Percentiles rank a stretch among this genome's conserved stretches.
Conservation (phyloP, 2,329 filamentous ascomycete genomes). For the Daldinia sp. region DNA sequence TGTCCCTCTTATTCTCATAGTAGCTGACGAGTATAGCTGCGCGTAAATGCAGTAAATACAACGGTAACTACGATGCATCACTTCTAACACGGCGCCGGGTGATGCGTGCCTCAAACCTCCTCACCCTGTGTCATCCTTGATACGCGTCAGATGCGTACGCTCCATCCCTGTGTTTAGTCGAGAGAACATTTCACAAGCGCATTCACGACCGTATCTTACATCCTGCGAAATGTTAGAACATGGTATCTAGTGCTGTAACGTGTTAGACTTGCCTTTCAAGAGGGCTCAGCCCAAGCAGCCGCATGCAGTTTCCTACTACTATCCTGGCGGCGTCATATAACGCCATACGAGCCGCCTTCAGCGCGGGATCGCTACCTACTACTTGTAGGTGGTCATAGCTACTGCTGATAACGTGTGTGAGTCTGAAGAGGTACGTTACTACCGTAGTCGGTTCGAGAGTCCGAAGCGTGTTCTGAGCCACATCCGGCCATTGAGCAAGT, state of each 20-base stretch:
- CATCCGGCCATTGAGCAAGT: conserved; percentile 86
- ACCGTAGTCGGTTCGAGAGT: conserved; percentile 79
- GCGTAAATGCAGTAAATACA: neutral
- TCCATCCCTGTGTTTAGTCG: neutral
- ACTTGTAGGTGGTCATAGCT: conserved; percentile 86
- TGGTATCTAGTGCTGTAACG: neutral
- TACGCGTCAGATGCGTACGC: neutral
- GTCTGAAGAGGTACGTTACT: conserved; percentile 67
- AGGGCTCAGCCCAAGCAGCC: conserved; percentile 77
- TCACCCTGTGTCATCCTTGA: neutral
- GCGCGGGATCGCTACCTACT: conserved; percentile 77
- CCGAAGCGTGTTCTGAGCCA: conserved; percentile 83
- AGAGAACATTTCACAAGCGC: neutral
- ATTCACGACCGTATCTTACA: conserved; percentile 5
- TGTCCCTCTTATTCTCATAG: neutral
- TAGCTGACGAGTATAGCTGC: neutral
- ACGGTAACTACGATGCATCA: neutral
- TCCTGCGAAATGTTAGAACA: conserved; percentile 22
- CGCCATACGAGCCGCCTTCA: conserved; percentile 77
- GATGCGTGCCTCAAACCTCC: too few species aligned
- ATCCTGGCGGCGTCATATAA: conserved; percentile 79
- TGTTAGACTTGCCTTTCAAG: conserved; percentile 64
- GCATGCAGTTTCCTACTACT: conserved; percentile 85
- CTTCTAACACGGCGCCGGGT: neutral
- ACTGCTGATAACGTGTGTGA: conserved; percentile 81